Evolutionary conservation across 192 early-diverging fungal species (phyloP).

Genomic region (Coemansia reversa): DNA sequence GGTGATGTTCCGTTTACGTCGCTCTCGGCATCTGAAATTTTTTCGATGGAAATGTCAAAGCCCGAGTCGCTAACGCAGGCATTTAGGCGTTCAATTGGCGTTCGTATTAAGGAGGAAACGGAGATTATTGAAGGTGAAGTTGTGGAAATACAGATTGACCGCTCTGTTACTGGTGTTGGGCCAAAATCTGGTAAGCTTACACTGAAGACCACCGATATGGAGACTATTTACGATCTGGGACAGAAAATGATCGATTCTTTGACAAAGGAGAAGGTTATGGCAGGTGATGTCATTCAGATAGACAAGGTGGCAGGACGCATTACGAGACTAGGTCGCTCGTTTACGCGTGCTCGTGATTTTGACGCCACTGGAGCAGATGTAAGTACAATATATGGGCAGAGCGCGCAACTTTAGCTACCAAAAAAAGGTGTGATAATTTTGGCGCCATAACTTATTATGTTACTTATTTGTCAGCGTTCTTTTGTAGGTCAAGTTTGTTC

Average conservation of each 20-base stretch:
- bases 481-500: conserved; percentile 78
- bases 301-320: conserved; percentile 98
- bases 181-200: conserved; percentile 97
- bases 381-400: neutral
- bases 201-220: conserved; percentile 99
- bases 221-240: conserved; percentile 98
- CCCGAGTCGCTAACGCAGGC: conserved; percentile 98
- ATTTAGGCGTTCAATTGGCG: conserved; percentile 94
- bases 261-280: conserved; percentile 97
- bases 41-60: conserved; percentile 98
- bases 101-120: conserved; percentile 98
- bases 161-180: conserved; percentile 85
- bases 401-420: no score
- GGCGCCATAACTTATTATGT: no score
- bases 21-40: conserved; percentile 96
- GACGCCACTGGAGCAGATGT: conserved; percentile 96
- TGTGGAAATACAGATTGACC: conserved; percentile 96
- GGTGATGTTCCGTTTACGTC: conserved; percentile 99
- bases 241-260: conserved; percentile 98
- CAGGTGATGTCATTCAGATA: conserved; percentile 95
- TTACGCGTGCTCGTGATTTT: conserved; percentile 94
- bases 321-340: conserved; percentile 93
- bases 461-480: no score
- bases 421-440: no score
- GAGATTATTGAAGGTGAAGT: conserved; percentile 99